Evolutionary conservation across 2,329 filamentous ascomycete species (phyloP).

Genomic region (Diplodia intermedia): DNA sequence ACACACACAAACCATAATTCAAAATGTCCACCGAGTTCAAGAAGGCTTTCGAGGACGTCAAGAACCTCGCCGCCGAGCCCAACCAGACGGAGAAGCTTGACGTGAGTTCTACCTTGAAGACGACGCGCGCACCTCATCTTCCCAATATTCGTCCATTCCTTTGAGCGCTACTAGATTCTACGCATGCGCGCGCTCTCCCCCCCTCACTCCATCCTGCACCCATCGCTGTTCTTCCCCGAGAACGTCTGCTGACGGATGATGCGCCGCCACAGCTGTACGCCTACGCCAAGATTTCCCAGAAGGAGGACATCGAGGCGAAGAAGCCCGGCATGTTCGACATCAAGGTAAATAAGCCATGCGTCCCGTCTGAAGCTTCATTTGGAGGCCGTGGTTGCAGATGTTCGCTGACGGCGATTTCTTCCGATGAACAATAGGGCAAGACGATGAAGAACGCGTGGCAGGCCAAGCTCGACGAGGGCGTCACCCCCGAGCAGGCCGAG

Average conservation of each 20-base stretch:
- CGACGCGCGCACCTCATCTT: constrained; percentile 15
- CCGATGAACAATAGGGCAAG: constrained; percentile 65
- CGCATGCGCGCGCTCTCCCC: not conserved
- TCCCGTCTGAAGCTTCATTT: not conserved
- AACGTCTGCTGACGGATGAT: constrained; percentile 5
- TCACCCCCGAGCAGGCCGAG: constrained; percentile 72
- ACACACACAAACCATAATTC: not conserved
- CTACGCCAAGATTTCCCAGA: constrained; percentile 54
- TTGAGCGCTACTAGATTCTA: not conserved
- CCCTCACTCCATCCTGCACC: not conserved
- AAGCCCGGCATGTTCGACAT: constrained; percentile 74
- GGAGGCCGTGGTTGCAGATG: not conserved
- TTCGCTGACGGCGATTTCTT: constrained; percentile 9
- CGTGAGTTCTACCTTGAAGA: constrained; percentile 41
- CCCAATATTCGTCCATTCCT: not conserved
- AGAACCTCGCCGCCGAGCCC: constrained; percentile 42
- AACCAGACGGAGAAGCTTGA: constrained; percentile 57
- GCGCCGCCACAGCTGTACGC: constrained; percentile 57
- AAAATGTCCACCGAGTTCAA: constrained; percentile 42
- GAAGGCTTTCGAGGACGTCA: constrained; percentile 43
- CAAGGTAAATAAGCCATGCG: constrained; percentile 57
- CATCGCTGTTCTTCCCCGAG: not conserved
- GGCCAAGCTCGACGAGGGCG: constrained; percentile 68
- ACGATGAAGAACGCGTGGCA: constrained; percentile 82
- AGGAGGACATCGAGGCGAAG: constrained; percentile 49